Conservation (phyloP, 495 filamentous ascomycete species). For the Lophiotrema nucula region DNA sequence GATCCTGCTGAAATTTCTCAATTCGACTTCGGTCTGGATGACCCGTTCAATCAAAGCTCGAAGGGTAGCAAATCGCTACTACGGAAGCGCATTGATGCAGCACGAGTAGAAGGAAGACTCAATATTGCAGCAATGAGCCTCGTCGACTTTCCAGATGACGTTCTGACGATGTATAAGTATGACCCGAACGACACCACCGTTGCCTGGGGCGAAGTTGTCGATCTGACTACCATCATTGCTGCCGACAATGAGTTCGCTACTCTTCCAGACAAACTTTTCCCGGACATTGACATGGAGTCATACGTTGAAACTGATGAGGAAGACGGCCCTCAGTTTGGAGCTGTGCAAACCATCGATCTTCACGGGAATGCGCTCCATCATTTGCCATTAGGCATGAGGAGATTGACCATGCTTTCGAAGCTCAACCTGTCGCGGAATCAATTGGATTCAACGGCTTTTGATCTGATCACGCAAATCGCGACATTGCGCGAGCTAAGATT, state of each 20-base stretch:
- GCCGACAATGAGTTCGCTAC: conserved; percentile 87
- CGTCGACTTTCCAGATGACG: conserved; percentile 74
- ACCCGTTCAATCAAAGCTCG: conserved; percentile 42
- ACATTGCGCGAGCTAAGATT: conserved; percentile 77
- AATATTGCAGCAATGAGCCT: conserved; percentile 88
- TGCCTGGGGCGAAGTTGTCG: conserved; percentile 91
- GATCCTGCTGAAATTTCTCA: conserved; percentile 54
- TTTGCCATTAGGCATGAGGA: conserved; percentile 72
- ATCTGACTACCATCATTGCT: conserved; percentile 81
- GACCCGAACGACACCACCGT: conserved; percentile 49
- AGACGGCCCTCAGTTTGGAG: conserved; percentile 77
- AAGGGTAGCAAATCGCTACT: conserved; percentile 56
- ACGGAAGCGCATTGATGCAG: conserved; percentile 70
- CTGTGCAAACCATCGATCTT: conserved; percentile 77
- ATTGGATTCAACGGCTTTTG: conserved; percentile 65
- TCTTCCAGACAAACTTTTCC: conserved; percentile 72
- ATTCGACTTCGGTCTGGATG: conserved; percentile 36
- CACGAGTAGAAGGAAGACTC: conserved; percentile 75
- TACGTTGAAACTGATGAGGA: conserved; percentile 56
- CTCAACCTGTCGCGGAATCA: conserved; percentile 89
- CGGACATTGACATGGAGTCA: conserved; percentile 57
- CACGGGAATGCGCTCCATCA: conserved; percentile 74
- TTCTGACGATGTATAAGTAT: conserved; percentile 83
- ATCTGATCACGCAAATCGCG: conserved; percentile 67
- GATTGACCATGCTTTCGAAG: conserved; percentile 67